Evolutionary conservation across 2,329 filamentous ascomycete genomes (phyloP).

Genomic region (Davidsoniella virescens): DNA sequence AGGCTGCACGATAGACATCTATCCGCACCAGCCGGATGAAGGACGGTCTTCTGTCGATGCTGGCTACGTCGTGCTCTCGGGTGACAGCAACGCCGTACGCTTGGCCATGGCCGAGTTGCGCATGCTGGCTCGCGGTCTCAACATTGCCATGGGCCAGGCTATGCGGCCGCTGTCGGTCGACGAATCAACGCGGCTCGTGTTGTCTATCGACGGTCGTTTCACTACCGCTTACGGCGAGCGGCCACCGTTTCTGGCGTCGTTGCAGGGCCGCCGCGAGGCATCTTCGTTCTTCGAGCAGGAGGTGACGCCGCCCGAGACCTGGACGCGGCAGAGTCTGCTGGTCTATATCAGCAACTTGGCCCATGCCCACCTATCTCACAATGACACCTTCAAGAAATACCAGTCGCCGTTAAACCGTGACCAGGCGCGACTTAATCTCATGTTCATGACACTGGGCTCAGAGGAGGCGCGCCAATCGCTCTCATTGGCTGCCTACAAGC

Average conservation of each 20-base stretch:
- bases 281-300: slow-evolving; percentile 18
- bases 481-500: slow-evolving; percentile 26
- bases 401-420: slow-evolving; percentile 22
- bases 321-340: slow-evolving; percentile 27
- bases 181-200: neutral
- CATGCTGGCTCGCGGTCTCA: slow-evolving; percentile 17
- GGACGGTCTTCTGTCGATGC: neutral
- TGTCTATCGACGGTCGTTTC: slow-evolving; percentile 6
- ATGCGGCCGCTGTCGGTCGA: neutral
- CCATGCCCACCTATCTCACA: slow-evolving; percentile 21
- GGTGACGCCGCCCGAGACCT: slow-evolving; percentile 23
- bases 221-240: slow-evolving; percentile 10
- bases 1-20: slow-evolving; percentile 15
- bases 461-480: slow-evolving; percentile 20
- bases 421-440: slow-evolving; percentile 23
- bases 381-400: slow-evolving; percentile 23
- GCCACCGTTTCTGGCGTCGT: slow-evolving; percentile 12
- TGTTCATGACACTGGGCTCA: slow-evolving; percentile 25
- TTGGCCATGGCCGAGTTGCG: slow-evolving; percentile 14
- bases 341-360: slow-evolving; percentile 27
- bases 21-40: slow-evolving; percentile 1
- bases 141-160: slow-evolving; percentile 18
- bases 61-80: slow-evolving; percentile 19
- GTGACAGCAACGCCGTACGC: slow-evolving; percentile 21
- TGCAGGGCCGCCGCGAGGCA: slow-evolving; percentile 17